Base-by-base conservation (phyloP, 805 yeast genomes). In the Saturnispora besseyi region DNA sequence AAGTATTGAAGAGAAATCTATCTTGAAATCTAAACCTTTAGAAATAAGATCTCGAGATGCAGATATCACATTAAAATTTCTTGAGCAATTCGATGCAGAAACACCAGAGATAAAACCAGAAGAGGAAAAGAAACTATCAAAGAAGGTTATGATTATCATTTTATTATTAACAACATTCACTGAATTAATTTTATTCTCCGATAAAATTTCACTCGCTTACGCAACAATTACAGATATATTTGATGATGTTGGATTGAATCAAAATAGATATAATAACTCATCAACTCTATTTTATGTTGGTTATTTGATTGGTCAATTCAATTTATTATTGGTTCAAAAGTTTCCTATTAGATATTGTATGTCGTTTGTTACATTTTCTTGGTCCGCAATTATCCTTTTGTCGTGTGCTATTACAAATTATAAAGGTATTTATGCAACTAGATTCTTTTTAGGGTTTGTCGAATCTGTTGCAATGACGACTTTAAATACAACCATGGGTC, bases 241-340 rank as follows among this genome's bases (percentile, higher is more conserved):
- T 61, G 70, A 64, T 7, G 78, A 73, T 50, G 74, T 77, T 1
- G 70, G 71, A 3, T 57, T 78, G 28, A 62, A 64, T 28, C 73
- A 72, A 54, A 56, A 67, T 46, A 66, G 66, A 45, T 77, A 74
- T 58, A 73, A 74, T 54, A 73, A 75, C 49, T 65, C 75, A 15
- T 75, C 76, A 53, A 74, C 81, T 3, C 51, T 77, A n/a, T 77
- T 77, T 55, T 77, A 77, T 56, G 76, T 70, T 24, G 82, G 81
- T 5, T 76, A 66, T 53, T 59, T 71, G 7, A 61, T 73, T 21
- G 81, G 79, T 4, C 79, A 76, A 53, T 18, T 65, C 4, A 74
- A 74, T 34, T 59, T 71, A 45, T 63, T 68, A 45, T 62, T 75
- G 24, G 64, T 75, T 31, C 81, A 76, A 54, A 70, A 64, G 51